A percentile compares a stretch with the other conserved stretches of the same genome.
Conservation (phyloP, 129 eudicot species). For the Flaveria linearis region DNA sequence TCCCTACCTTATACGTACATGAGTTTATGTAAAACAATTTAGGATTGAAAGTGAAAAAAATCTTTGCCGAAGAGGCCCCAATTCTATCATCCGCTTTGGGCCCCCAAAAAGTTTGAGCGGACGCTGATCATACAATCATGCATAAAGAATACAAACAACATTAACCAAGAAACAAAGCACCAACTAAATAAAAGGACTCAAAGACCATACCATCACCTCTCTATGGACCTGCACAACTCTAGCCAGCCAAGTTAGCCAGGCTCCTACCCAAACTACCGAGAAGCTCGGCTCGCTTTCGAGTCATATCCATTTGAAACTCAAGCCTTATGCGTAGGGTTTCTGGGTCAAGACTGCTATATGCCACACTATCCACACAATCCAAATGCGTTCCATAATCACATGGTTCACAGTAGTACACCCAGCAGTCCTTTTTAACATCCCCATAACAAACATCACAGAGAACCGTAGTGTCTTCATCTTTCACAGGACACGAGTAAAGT, state of each 20-base stretch:
- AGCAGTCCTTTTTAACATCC: constrained; percentile 48
- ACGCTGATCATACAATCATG: too few species aligned
- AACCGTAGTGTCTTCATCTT: constrained; percentile 27
- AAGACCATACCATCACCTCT: neutral
- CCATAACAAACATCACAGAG: constrained; percentile 56
- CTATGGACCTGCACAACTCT: neutral
- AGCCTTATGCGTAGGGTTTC: constrained; percentile 40
- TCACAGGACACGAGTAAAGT: constrained; percentile 43
- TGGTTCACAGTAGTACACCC: constrained; percentile 57
- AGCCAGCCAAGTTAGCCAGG: constrained; percentile 32
- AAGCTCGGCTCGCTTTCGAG: constrained; percentile 39
- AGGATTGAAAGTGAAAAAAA: too few species aligned
- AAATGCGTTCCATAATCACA: constrained; percentile 71
- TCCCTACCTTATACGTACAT: too few species aligned
- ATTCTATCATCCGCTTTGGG: too few species aligned
- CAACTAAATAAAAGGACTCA: neutral
- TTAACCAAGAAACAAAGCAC: neutral
- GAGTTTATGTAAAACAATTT: too few species aligned
- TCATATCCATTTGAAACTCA: constrained; percentile 43
- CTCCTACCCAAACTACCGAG: constrained; percentile 38
- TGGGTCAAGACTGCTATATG: constrained; percentile 29
- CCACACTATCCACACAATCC: constrained; percentile 54
- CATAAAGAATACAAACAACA: neutral
- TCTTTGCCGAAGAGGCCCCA: too few species aligned
- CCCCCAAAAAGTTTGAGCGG: too few species aligned